A percentile compares a stretch with the other conserved stretches of the same genome.
Conservation (phyloP, 2,329 filamentous ascomycete genomes). For the Pseudogymnoascus sp. region DNA sequence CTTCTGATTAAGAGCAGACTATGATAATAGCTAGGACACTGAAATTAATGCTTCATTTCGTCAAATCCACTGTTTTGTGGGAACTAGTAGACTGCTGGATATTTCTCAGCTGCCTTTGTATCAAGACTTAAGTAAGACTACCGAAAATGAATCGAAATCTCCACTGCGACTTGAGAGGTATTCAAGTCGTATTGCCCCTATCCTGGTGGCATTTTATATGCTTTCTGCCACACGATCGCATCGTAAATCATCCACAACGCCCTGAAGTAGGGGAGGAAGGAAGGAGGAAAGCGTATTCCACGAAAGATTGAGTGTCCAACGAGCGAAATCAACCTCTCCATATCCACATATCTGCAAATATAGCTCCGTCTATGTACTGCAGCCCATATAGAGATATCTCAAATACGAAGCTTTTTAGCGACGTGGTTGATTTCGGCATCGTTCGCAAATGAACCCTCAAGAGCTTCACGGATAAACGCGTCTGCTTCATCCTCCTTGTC, state of each 20-base stretch:
- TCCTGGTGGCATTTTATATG: neutral
- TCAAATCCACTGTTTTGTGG: neutral
- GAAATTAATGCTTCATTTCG: neutral
- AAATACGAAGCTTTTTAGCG: slow-evolving; percentile 1
- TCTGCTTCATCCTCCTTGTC: slow-evolving; percentile 6
- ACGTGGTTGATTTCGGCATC: neutral
- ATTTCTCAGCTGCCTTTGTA: neutral
- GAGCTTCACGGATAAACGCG: neutral
- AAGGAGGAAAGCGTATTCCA: neutral
- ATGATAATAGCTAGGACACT: neutral
- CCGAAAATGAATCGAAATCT: neutral
- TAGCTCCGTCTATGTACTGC: neutral
- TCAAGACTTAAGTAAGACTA: neutral
- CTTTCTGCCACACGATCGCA: neutral
- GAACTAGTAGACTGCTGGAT: neutral
- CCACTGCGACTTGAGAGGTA: neutral
- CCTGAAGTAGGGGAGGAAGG: neutral
- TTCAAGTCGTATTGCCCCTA: neutral
- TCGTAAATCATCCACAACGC: neutral
- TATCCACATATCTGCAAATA: neutral
- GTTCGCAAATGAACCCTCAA: neutral
- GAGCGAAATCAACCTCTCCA: neutral
- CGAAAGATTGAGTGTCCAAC: neutral
- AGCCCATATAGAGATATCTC: neutral
- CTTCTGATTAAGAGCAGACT: neutral